Evolutionary conservation across 495 filamentous ascomycete species (phyloP).

Genomic region (Parathielavia hyrcaniae): DNA sequence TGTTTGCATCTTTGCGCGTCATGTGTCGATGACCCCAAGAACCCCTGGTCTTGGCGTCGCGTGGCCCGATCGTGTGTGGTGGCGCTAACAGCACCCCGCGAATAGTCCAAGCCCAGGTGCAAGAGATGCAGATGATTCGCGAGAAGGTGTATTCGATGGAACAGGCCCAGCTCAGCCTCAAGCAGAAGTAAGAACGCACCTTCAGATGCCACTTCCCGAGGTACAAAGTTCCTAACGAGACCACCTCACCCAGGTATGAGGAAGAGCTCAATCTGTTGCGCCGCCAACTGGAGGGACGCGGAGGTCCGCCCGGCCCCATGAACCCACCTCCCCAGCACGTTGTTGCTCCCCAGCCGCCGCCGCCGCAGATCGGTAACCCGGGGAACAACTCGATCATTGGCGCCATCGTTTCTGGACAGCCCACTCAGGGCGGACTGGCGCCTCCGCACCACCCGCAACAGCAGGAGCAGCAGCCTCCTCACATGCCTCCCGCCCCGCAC

Average conservation of each 20-base stretch:
- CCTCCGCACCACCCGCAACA: slow-evolving; percentile 74
- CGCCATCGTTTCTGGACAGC: slow-evolving; percentile 89
- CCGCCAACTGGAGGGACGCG: slow-evolving; percentile 80
- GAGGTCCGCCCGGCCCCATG: slow-evolving; percentile 61
- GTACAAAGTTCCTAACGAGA: slow-evolving; percentile 8
- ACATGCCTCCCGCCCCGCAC: slow-evolving; percentile 59
- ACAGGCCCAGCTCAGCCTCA: slow-evolving; percentile 76
- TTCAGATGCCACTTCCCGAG: background rate
- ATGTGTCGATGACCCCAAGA: background rate
- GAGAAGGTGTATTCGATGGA: slow-evolving; percentile 88
- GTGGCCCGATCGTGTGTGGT: slow-evolving; percentile 6
- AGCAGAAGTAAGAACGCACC: slow-evolving; percentile 67
- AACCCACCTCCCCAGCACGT: slow-evolving; percentile 62
- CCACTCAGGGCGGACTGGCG: slow-evolving; percentile 74
- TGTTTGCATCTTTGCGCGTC: background rate
- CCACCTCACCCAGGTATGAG: slow-evolving; percentile 64
- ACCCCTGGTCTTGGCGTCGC: slow-evolving; percentile 8
- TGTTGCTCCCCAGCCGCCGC: slow-evolving; percentile 61
- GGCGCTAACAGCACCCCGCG: slow-evolving; percentile 11
- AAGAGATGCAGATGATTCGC: slow-evolving; percentile 88
- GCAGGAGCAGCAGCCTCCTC: slow-evolving; percentile 49
- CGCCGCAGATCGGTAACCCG: slow-evolving; percentile 70
- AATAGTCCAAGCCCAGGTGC: slow-evolving; percentile 74
- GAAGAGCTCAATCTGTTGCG: slow-evolving; percentile 79
- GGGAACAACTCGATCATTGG: slow-evolving; percentile 81